These are phyloP conservation scores for Candida coquimbonensis DNA, from an alignment of 805 yeast species.

Conservation along the genomic window DNA sequence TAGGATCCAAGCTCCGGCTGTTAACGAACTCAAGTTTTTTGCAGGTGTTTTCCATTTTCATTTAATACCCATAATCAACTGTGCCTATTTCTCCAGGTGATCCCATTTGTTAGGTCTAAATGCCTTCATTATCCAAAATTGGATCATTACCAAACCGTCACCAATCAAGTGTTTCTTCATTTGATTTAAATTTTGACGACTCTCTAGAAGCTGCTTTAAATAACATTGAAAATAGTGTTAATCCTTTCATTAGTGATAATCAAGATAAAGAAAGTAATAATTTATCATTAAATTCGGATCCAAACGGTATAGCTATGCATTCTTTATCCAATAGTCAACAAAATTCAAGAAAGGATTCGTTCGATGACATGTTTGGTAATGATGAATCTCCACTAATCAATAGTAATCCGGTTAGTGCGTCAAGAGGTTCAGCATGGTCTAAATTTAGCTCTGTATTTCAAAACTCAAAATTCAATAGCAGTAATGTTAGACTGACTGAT, in stretches of 20 bases:
- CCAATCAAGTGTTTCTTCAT: slow-evolving; percentile 33
- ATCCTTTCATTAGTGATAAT: slow-evolving; percentile 25
- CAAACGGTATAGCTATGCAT: slow-evolving; percentile 22
- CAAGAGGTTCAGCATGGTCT: slow-evolving; percentile 10
- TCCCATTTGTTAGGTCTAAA: slow-evolving; percentile 5
- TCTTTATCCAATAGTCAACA: slow-evolving; percentile 18
- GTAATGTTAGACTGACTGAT: slow-evolving; percentile 22
- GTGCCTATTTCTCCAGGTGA: neutral
- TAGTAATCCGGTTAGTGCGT: neutral
- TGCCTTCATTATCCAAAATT: slow-evolving; percentile 15
- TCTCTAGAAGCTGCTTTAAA: slow-evolving; percentile 62
- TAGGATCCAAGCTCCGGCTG: no score
- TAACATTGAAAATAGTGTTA: slow-evolving; percentile 32
- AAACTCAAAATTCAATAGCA: slow-evolving; percentile 1
- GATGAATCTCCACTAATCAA: slow-evolving; percentile 16
- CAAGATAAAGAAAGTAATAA: slow-evolving; percentile 14
- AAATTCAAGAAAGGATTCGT: slow-evolving; percentile 20
- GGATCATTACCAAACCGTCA: slow-evolving; percentile 14
- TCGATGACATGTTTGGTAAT: slow-evolving; percentile 16
- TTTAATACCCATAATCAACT: neutral
- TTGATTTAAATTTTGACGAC: slow-evolving; percentile 57
- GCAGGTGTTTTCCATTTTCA: neutral
- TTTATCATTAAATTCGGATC: slow-evolving; percentile 23
- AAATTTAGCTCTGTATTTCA: slow-evolving; percentile 8
- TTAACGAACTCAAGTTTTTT: no score